Base-by-base conservation (phyloP, 768 basidiomycete species). In the Guyanaporus albipodus region DNA sequence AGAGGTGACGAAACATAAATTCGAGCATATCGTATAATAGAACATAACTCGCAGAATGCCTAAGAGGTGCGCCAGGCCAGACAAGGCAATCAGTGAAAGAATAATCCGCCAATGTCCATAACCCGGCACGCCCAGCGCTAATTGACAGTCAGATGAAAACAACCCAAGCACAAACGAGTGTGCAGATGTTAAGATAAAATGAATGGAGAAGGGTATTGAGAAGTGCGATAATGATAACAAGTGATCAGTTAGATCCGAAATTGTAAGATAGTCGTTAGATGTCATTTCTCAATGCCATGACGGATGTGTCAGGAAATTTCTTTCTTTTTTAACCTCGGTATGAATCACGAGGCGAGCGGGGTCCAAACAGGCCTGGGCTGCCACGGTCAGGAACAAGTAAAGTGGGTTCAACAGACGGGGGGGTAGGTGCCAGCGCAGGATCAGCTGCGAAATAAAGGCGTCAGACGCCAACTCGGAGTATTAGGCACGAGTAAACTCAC, bases 341-440 rank as follows among this genome's bases (percentile, higher is more conserved):
- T 6, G 71, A 72, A 41, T 66, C 66, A 42, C 74, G 69, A 10
- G 82, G 83, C n/a, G 85, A 80, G 32, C 84, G 73, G 33, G 88
- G 87, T 26, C 89, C 89, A 59, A 91, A 91, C 50, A 91, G 66
- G 24, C 87, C 87, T 34, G 80, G 82, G 46, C 76, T 81, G 31
- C 69, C 67, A 38, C 68, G 70, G 10, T 75, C 76, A 23, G 85
- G 83, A 19, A 85, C 79, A 28, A 82, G 69, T 10, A 86, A 66
- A 15, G 76, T 79, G 17, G 85, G 73, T 46, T 79, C 76, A 42
- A 74, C 65, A 3, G 79, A 76, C 5, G 80, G 75, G n/a, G 85
- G 78, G 5, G 84, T 83, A 3, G 83, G 82, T 18, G 64, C 72
- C 33, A 73, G 60, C 29, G 55, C 59, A 7, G 80, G 80, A 66